Evolutionary conservation across 1,139 yeast species (phyloP).

Genomic region (Pichia sp.): DNA sequence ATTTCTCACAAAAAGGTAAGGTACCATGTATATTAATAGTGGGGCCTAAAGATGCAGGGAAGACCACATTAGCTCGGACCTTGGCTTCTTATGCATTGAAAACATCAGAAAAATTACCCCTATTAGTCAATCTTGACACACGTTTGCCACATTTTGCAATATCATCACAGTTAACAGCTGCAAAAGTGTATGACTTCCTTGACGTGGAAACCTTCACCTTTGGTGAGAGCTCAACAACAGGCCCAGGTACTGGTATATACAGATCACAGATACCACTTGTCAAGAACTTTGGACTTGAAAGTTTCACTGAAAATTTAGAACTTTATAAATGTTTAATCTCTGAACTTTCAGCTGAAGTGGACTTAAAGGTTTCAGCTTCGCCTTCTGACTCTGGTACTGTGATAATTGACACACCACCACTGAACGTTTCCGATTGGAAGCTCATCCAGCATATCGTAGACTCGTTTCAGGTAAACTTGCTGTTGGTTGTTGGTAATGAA

Average conservation of each 20-base stretch:
- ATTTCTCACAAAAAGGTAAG: conserved; percentile 26
- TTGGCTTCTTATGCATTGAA: conserved; percentile 65
- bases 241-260: conserved; percentile 56
- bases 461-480: conserved; percentile 54
- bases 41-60: conserved; percentile 74
- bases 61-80: conserved; percentile 67
- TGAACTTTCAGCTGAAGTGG: conserved; percentile 14
- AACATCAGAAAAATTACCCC: conserved; percentile 57
- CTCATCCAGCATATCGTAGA: conserved; percentile 57
- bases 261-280: conserved; percentile 88
- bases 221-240: conserved; percentile 86
- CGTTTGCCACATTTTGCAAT: conserved; percentile 69
- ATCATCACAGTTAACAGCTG: conserved; percentile 82
- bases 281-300: conserved; percentile 71
- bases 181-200: conserved; percentile 14
- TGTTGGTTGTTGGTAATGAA: conserved; percentile 62
- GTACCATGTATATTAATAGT: conserved; percentile 49
- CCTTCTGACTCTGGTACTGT: conserved; percentile 45
- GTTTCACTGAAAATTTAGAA: conserved; percentile 52
- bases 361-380: conserved; percentile 11
- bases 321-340: conserved; percentile 29
- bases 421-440: conserved; percentile 44
- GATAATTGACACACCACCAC: conserved; percentile 78
- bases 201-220: conserved; percentile 70
- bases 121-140: conserved; percentile 82